Base-by-base conservation (phyloP, 148 eudicot genomes). In the Vaccinium vitisidaea region DNA sequence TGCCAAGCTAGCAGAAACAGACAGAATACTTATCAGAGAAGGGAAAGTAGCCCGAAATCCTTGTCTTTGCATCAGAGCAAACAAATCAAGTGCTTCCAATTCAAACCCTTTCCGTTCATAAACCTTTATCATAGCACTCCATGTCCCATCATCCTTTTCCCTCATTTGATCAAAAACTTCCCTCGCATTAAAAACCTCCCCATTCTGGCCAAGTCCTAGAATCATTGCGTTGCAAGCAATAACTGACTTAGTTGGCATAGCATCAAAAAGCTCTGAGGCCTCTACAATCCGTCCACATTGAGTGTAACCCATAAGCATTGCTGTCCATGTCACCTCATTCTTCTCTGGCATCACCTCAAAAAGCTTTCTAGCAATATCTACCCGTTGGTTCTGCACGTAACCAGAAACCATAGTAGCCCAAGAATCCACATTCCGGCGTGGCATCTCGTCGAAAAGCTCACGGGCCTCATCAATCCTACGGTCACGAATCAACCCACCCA, bases 271-370 rank as follows among this genome's bases (percentile, higher is more conserved):
- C 80, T 90, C 86, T 1, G 75, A 50, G 6, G 93, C 93, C 84
- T 92, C 91, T 63, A 86, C 88, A 67, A 89, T 90, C 53, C 93
- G 85, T 83, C 93, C 93, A 78, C 86, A 84, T 27, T 80, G 91
- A 78, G 88, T 83, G 79, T 91, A 90, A 85, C 93, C 92, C 90
- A 88, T 88, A 54, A 91, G 79, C 93, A 91, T 91, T 3, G 90
- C 89, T 13, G 92, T 88, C 93, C 93, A 91, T 16, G 91, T 84
- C 52, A 90, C 91, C 82, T 91, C 93, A 69, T 91, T 91, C 80
- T 86, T 91, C 84, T 84, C 90, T 1, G 92, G 93, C 93, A 91
- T 91, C 75, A 90, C 90, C 85, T 91, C 93, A 79, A 91, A 91
- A 79, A 90, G 92, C 86, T 91, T 91, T 83, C 92, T 90, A 25